Base-by-base conservation (phyloP, 441 rosid genomes). In the Bocquillonia castaneifolia region DNA sequence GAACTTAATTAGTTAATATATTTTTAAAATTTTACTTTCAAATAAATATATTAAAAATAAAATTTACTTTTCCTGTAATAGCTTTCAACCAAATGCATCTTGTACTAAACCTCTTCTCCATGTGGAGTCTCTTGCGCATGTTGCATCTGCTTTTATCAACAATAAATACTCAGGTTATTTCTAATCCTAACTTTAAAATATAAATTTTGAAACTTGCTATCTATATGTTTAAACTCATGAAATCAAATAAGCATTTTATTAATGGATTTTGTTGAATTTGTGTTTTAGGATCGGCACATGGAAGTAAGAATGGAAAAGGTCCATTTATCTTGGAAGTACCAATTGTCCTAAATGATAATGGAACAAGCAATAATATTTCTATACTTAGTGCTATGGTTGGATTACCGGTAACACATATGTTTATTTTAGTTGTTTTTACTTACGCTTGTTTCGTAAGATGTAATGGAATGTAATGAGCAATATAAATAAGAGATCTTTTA, bases 341-440 rank as follows among this genome's bases (percentile, higher is more conserved):
- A 6, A 34, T 86, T 54, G 58, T 77, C 55, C 55, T 90, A 75
- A 77, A 73, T 23, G 74, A 73, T 52, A 84, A 37, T 5, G 34
- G 80, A 67, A 80, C 68, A 56, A 23, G 22, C 63, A 92, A 84
- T 73, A 74, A 72, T 61, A 66, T 86, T 59, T 79, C 95, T 65
- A 78, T 90, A 61, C 89, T 90, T 15, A 90, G 96, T 39, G 90
- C 79, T 26, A 86, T 85, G 81, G 86, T 86, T 26, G 93, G 96
- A 61, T 77, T 87, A 51, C 95, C 84, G 84, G 98, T 90, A 87
- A 48, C 34, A 50, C 26, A 29, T 53, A 31, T 59, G 2, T 23
- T 26, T 50, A n/a, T 22, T 66, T 25, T 1, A 12, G n/a, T 48
- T 10, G 5, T 13, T 62, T 53, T 31, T 23, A 6, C 25, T 3